phyloP scores from a whole-genome alignment of 352 stramenopile species.

The Phytophthora megakarya region DNA sequence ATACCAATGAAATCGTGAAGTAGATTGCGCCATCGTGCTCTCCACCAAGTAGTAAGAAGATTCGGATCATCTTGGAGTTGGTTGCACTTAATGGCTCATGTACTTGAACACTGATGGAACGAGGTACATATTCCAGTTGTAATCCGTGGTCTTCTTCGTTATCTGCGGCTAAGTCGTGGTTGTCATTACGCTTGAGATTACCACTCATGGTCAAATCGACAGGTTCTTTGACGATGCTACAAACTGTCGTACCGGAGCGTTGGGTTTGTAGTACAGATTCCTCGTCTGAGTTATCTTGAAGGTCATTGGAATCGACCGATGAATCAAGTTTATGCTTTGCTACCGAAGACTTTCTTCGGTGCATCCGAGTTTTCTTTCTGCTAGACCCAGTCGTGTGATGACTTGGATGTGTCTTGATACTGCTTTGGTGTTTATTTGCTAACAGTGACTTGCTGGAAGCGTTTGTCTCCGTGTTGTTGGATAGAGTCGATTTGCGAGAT shows the following conservation, averaged over 20 bases:
- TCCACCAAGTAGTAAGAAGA: constrained; percentile 43
- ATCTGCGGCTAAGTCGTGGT: background rate
- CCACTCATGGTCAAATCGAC: background rate
- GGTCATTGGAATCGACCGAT: background rate
- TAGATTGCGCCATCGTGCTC: constrained; percentile 48
- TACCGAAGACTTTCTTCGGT: constrained; percentile 4
- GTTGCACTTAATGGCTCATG: constrained; percentile 2
- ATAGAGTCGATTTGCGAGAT: constrained; percentile 12
- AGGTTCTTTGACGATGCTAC: constrained; percentile 1
- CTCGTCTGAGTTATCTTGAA: background rate
- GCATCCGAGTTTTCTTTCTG: constrained; percentile 22
- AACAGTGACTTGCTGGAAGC: constrained; percentile 13
- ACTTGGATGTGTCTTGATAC: constrained; percentile 2
- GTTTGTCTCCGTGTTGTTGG: background rate
- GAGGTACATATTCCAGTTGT: background rate
- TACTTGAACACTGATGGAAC: constrained; percentile 1
- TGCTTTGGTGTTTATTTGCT: constrained; percentile 10
- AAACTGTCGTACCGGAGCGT: constrained; percentile 8
- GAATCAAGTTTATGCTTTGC: background rate
- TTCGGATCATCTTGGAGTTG: constrained; percentile 13
- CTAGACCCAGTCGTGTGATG: background rate
- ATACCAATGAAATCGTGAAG: constrained; percentile 26
- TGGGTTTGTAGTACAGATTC: constrained; percentile 4
- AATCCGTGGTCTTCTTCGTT: background rate
- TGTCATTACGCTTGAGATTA: constrained; percentile 8